These are phyloP conservation scores for Liriodendron chinense DNA, from an alignment of 164 flowering plant genomes.

Conservation along the genomic window DNA sequence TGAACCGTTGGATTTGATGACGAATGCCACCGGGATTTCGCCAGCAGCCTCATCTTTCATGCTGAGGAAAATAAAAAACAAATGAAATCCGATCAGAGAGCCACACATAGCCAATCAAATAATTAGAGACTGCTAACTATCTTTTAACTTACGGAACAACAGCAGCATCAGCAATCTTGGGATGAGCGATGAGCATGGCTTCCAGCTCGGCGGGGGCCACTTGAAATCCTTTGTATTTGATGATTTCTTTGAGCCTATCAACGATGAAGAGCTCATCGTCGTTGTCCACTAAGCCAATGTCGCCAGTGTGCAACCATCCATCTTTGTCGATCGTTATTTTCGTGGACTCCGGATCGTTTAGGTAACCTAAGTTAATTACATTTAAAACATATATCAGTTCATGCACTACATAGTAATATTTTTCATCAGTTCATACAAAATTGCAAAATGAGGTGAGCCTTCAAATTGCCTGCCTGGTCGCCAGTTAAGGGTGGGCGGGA, in stretches of 20 bases:
- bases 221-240: slow-evolving; percentile 92
- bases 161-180: slow-evolving; percentile 76
- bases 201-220: slow-evolving; percentile 99
- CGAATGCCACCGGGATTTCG: slow-evolving; percentile 89
- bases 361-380: slow-evolving; percentile 49
- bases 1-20: slow-evolving; percentile 73
- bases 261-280: slow-evolving; percentile 93
- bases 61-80: slow-evolving; percentile 25
- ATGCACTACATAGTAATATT: no score
- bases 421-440: no score
- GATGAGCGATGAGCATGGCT: slow-evolving; percentile 64
- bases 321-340: slow-evolving; percentile 73
- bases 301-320: slow-evolving; percentile 96
- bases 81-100: background rate
- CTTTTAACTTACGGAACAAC: slow-evolving; percentile 71
- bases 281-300: slow-evolving; percentile 78
- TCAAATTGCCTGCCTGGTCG: no score
- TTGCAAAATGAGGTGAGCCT: no score
- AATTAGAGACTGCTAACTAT: background rate
- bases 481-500: no score
- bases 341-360: slow-evolving; percentile 80
- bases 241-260: slow-evolving; percentile 81
- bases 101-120: background rate
- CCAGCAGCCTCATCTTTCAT: slow-evolving; percentile 89
- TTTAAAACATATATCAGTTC: no score